Conservation (phyloP, 768 basidiomycete species). For the Lactarius pseudohatsudake region DNA sequence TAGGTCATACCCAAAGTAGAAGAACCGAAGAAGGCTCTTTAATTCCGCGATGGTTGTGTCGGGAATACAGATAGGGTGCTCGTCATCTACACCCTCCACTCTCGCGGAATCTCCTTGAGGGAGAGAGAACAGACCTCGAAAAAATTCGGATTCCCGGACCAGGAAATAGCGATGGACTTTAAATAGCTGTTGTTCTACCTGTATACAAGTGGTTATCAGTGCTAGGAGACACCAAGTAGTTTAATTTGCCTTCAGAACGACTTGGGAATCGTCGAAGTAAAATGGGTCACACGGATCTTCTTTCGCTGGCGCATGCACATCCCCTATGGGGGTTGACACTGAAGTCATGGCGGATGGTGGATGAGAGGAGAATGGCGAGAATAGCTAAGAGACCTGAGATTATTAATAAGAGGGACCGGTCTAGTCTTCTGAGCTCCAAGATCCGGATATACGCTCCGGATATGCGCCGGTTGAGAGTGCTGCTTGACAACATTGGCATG, state of each 20-base stretch:
- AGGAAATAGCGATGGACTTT: slow-evolving; percentile 29
- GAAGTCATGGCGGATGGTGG: background rate
- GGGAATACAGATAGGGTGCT: slow-evolving; percentile 26
- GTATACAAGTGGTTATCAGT: no score
- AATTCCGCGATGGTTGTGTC: slow-evolving; percentile 25
- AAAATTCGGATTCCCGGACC: slow-evolving; percentile 27
- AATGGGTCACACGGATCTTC: background rate
- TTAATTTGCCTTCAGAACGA: background rate
- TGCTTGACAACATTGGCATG: no score
- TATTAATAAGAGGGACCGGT: background rate
- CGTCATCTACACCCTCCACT: slow-evolving; percentile 29
- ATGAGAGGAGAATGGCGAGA: background rate
- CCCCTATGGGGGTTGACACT: background rate
- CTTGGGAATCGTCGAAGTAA: slow-evolving; percentile 6
- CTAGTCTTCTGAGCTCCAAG: no score
- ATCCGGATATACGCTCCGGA: no score
- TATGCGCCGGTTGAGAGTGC: no score
- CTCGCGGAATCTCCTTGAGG: slow-evolving; percentile 25
- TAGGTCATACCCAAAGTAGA: slow-evolving; percentile 28
- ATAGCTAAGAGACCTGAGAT: background rate
- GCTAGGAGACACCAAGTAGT: no score
- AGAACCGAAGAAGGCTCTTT: slow-evolving; percentile 26
- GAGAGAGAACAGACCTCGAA: slow-evolving; percentile 22
- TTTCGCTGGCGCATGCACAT: no score
- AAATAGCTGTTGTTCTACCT: slow-evolving; percentile 26